Evolutionary conservation across 305 asterid genomes (phyloP).

Genomic region (Fraxinus xanthoxyloides): DNA sequence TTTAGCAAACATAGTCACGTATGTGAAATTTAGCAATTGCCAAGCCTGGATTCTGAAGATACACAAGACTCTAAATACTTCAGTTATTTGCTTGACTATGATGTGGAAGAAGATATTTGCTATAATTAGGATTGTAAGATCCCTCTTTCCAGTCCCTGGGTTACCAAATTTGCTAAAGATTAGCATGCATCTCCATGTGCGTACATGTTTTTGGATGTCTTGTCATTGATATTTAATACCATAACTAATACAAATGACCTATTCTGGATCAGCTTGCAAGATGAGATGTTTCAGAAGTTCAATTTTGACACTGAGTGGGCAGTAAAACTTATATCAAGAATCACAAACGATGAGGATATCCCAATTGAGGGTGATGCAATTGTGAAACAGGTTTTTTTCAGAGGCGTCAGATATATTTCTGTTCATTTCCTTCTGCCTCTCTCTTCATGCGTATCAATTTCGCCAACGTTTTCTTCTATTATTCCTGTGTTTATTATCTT

Average conservation of each 20-base stretch:
- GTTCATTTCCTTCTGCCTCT: constrained; percentile 14
- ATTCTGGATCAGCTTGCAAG: constrained; percentile 71
- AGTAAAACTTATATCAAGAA: constrained; percentile 81
- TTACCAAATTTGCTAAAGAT: background rate
- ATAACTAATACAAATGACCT: constrained; percentile 14
- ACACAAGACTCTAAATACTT: background rate
- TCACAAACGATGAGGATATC: constrained; percentile 80
- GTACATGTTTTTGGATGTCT: background rate
- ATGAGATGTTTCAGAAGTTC: constrained; percentile 96
- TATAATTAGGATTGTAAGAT: background rate
- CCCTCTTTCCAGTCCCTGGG: background rate
- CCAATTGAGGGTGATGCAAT: constrained; percentile 88
- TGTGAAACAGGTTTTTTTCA: constrained; percentile 68
- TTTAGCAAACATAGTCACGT: background rate
- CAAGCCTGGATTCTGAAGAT: background rate
- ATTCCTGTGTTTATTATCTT: constrained; percentile 3
- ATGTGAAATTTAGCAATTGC: background rate
- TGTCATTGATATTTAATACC: constrained; percentile 9
- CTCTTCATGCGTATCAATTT: constrained; percentile 4
- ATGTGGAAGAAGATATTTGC: background rate
- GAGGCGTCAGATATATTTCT: constrained; percentile 8
- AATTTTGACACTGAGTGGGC: constrained; percentile 99
- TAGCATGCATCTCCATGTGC: background rate
- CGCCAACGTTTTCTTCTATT: constrained; percentile 13
- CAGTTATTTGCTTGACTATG: background rate